Conservation (phyloP, 768 basidiomycete species). For the Tulasnella sp. region DNA sequence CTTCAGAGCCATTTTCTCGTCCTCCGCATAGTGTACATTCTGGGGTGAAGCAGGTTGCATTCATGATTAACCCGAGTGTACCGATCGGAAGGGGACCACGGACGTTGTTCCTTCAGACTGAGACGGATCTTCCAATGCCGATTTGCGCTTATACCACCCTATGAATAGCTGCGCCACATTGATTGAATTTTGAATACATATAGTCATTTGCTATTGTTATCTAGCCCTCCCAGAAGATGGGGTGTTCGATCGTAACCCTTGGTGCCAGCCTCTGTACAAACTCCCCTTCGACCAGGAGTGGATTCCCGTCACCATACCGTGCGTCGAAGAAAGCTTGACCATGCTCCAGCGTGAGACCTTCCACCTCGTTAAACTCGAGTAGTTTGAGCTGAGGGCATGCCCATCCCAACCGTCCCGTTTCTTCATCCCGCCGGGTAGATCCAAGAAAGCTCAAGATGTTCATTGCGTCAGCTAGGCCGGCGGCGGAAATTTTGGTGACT, state of each 20-base stretch:
- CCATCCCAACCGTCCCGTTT: not conserved
- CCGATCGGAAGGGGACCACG: not conserved
- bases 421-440: not conserved
- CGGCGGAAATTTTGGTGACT: not conserved
- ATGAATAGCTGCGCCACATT: not conserved
- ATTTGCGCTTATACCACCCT: not conserved
- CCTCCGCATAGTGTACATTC: not conserved
- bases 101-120: conserved; percentile 15
- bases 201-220: too few species aligned
- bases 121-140: not conserved
- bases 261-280: not conserved
- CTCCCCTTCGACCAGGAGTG: not conserved
- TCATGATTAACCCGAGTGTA: conserved; percentile 10
- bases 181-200: not conserved
- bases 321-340: not conserved
- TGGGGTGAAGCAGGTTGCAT: not conserved
- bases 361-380: not conserved
- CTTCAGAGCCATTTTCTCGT: not conserved
- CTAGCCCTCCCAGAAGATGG: too few species aligned
- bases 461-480: not conserved
- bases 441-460: not conserved
- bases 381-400: not conserved
- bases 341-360: not conserved
- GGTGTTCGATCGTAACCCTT: too few species aligned
- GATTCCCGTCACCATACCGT: not conserved